Base-by-base conservation (phyloP, 176 grass and related monocot genomes). In the Zea luxurians region DNA sequence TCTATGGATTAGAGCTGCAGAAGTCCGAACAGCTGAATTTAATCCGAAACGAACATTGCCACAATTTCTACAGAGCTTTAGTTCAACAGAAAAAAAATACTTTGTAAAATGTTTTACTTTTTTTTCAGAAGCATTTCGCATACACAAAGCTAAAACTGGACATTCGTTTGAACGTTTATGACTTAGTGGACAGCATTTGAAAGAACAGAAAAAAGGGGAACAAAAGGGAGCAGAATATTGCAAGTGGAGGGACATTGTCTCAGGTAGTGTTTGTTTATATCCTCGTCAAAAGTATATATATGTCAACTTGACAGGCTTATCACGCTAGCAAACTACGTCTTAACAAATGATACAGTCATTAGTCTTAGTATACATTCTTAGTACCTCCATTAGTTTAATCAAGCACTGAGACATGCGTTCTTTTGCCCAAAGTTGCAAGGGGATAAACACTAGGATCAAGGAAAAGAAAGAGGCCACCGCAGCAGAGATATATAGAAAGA, bases 351-450 rank as follows among this genome's bases (percentile, higher is more conserved):
- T 84, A 47, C 49, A 55, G 76, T 84, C 76, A 84, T 88, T 76
- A 76, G 81, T 59, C 70, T 27, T 52, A 78, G 67, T 64, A 63
- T 77, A 50, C 3, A 0, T 43, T 67, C 43, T 54, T 0, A 54
- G 1, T 42, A 78, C 20, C 61, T 78, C 62, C 48, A 54, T 42
- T 78, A 54, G 17, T 78, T 38, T 54, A 54, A 54, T 18, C 42
- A 54, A 54, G 61, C 63, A 83, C 62, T 75, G 70, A 64, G 68
- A 70, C 37, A 71, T 40, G 40, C 57, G 70, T 70, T 84, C 75
- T 71, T 68, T 88, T 86, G 15, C 86, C 86, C 35, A 71, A 84
- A 84, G 42, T 88, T 75, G 82, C 57, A 88, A 88, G 27, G n/a
- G 80, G 55, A 80, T 80, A 84, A 80, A 84, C 81, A 59, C 77